Evolutionary conservation across 2,329 filamentous ascomycete genomes (phyloP).

Genomic region (Sarocladium kiliense): DNA sequence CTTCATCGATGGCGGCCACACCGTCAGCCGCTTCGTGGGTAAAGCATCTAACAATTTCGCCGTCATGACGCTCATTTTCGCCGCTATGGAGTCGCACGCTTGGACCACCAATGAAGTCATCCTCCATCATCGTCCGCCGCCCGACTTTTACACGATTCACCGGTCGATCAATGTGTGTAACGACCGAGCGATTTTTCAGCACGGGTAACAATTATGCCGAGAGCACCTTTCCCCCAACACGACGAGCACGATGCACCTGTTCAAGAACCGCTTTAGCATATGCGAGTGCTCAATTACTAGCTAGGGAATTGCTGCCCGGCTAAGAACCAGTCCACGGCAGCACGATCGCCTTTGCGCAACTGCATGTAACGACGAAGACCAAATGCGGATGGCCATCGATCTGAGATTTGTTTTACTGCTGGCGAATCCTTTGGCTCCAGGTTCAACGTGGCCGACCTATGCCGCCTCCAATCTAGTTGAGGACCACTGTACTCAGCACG

Average conservation of each 20-base stretch:
- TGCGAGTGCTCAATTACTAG: too few relatives aligned
- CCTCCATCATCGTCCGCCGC: neutral
- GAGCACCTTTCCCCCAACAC: too few relatives aligned
- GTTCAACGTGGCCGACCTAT: neutral
- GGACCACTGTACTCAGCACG: neutral
- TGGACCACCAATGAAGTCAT: slow-evolving; percentile 4
- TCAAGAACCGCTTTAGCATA: too few relatives aligned
- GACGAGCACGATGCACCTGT: too few relatives aligned
- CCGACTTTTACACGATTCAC: neutral
- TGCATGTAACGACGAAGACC: neutral
- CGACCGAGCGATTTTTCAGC: too few relatives aligned
- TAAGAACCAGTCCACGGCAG: too few relatives aligned
- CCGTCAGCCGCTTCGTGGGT: neutral
- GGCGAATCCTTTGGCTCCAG: neutral
- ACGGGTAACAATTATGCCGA: too few relatives aligned
- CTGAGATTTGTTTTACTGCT: neutral
- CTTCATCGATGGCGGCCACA: neutral
- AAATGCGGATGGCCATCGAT: neutral
- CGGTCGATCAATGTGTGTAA: neutral
- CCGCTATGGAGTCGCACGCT: neutral
- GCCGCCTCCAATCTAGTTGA: neutral
- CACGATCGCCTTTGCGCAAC: neutral
- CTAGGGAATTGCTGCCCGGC: too few relatives aligned
- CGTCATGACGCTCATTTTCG: neutral
- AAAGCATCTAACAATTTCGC: neutral